Conservation (phyloP, 352 stramenopile species). For the Nothophytophthora sp. region DNA sequence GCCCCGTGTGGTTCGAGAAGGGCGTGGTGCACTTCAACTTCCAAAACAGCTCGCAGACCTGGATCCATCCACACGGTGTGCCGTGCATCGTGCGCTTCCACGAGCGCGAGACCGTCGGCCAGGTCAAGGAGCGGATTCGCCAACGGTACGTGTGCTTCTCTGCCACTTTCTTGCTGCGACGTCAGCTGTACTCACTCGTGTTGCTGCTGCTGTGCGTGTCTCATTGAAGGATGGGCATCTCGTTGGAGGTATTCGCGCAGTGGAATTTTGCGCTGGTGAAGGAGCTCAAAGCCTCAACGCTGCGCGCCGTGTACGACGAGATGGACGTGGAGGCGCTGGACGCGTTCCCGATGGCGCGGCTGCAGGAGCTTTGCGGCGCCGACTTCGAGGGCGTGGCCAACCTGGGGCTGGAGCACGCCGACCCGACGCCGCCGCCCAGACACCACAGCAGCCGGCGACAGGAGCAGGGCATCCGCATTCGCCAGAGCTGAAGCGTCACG, state of each 20-base stretch:
- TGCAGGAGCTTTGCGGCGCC: conserved; percentile 58
- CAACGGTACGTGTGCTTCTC: conserved; percentile 44
- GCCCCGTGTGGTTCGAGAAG: conserved; percentile 40
- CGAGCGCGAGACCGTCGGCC: conserved; percentile 56
- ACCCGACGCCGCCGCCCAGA: conserved; percentile 39
- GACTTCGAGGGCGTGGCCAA: conserved; percentile 55
- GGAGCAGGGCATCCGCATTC: conserved; percentile 86
- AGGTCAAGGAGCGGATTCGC: conserved; percentile 80
- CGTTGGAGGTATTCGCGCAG: conserved; percentile 57
- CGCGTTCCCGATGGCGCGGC: conserved; percentile 53
- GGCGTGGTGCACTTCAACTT: conserved; percentile 82
- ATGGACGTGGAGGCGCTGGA: conserved; percentile 60
- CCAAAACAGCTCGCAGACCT: conserved; percentile 49
- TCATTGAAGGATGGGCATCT: conserved; percentile 62
- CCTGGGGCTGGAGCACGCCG: conserved; percentile 76
- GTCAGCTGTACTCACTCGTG: no score
- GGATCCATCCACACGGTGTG: conserved; percentile 77
- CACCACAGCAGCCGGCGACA: conserved; percentile 52
- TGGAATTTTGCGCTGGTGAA: conserved; percentile 82
- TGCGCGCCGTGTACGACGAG: conserved; percentile 57
- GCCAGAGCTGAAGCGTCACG: conserved; percentile 48
- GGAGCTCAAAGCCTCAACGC: conserved; percentile 67
- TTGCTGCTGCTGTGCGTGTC: no score
- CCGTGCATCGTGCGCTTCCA: conserved; percentile 69
- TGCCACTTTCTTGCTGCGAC: no score